Conservation (phyloP, 768 basidiomycete genomes). For the Phanerodontia chrysosporium region DNA sequence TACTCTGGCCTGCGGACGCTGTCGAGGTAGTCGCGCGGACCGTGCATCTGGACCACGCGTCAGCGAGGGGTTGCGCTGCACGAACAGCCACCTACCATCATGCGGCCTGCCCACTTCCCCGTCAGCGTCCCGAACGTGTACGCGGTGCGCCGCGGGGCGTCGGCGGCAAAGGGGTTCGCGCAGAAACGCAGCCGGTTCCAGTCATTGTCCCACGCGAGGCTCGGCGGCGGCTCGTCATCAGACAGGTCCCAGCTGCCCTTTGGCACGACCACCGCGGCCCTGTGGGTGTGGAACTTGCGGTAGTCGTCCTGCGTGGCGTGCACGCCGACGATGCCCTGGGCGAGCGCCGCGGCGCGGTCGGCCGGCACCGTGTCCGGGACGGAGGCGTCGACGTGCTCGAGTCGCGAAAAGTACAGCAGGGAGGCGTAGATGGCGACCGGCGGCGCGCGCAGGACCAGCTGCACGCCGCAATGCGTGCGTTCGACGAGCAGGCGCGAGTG, state of each 20-base stretch:
- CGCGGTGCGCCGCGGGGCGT: constrained; percentile 28
- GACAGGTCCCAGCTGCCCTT: constrained; percentile 25
- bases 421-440: constrained; percentile 55
- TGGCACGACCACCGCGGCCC: constrained; percentile 28
- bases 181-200: constrained; percentile 54
- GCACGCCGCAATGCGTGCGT: constrained; percentile 21
- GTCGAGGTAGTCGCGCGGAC: constrained; percentile 24
- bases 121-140: constrained; percentile 49
- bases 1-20: constrained; percentile 19
- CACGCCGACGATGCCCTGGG: constrained; percentile 10
- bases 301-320: constrained; percentile 56
- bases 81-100: constrained; percentile 52
- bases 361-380: constrained; percentile 35
- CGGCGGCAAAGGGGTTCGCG: constrained; percentile 29
- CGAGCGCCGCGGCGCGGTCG: constrained; percentile 29
- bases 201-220: constrained; percentile 48
- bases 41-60: constrained; percentile 27
- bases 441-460: constrained; percentile 32
- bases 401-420: constrained; percentile 56
- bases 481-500: constrained; percentile 11
- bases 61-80: not conserved
- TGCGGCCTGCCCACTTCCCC: constrained; percentile 61
- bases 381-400: constrained; percentile 43
- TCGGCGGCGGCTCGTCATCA: constrained; percentile 25
- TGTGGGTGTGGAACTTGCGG: constrained; percentile 46